Evolutionary conservation across 352 stramenopile genomes (phyloP), one percentile per base, ranked within the genome.

Genomic region (Phytopythium sindhum): DNA sequence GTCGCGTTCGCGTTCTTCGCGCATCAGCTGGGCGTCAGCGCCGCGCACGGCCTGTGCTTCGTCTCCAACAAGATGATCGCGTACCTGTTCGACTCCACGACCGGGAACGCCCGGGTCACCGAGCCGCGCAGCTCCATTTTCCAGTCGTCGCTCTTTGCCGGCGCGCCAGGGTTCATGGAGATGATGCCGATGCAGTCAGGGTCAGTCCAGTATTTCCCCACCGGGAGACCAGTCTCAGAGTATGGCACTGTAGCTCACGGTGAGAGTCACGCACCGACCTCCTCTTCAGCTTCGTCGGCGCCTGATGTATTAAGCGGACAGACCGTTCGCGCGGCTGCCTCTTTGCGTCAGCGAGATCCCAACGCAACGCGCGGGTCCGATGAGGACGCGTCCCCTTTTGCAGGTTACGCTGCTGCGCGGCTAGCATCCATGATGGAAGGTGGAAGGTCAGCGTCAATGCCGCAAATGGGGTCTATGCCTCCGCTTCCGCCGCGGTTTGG

Each of bases 1-100:
- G 26, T 91, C 37, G 78, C 81, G 2, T 77, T 85, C 24, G 77
- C 70, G 42, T 88, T 91, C 59, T 72, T 89, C 48, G 80, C 81
- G 21, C 77, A 91, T 64, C 81, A 91, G 54, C 67, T 88, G 19
- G 66, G 78, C 0, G 69, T 86, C 21, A 81, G 76, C 0, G 72
- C 81, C 9, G 76, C 80, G 0, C 52, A 60, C n/a, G 67, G 60
- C 2, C 70, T 72, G 29, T 56, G 88, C 31, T 78, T 67, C 48
- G 69, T 89, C 26, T 91, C 81, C 4, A 65, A 72, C n/a, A 84
- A 77, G 55, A 66, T 84, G 21, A 65, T 73, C 3, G 39, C 59
- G 8, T 65, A 81, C 39, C 31, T 89, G 11, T 91, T 91, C 48
- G 56, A 61, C 15, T 17, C 37, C 15, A 15, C 39, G 41, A 41